Base-by-base conservation (phyloP, 2,329 filamentous ascomycete genomes). In the Xylariaceae sp. region DNA sequence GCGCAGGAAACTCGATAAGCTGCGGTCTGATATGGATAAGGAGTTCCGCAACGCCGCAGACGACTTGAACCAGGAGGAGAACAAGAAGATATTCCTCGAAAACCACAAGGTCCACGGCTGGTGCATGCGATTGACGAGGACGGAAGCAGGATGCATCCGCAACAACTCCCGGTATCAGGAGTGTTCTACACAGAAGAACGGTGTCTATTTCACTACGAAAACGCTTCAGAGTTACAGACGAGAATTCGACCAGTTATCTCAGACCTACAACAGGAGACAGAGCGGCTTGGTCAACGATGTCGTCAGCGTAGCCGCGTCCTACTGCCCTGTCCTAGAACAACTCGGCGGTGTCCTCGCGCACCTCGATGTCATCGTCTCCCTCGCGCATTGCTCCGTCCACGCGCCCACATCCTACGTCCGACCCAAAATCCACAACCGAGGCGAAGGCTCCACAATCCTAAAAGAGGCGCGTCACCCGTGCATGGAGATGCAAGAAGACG, bases 31-130 rank as follows among this genome's bases (percentile, higher is more conserved):
- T 57, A 97, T 99, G 84, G 84, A 92, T 54, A 80, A 81, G 37
- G 93, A 97, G 72, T 94, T 95, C 68, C 78, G 80, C 54, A 81
- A 84, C 35, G 90, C 91, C 0, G 89, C 89, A 7, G 80, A 84
- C 44, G 93, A 99, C 71, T 83, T 99, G 0, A 86, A 86, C 60
- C 92, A 96, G 72, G 94, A 99, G 66, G 85, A 86, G n/a, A 92
- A 97, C 73, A 99, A 99, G 82, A 99, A 99, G 75, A 88, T 99
- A 18, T 97, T 97, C 73, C 82, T 99, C 10, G 94, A 99, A 73
- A 96, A 94, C 68, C 94, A 99, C 79, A 90, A 88, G 71, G 89
- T 95, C 0, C 92, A 99, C 68, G 94, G 95, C 15, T 97, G 93
- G 86, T 97, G 94, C 74, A 92, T 99, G 83, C 86, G 94, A 57